These are phyloP conservation scores for Kentomonas sorsogonicus DNA, from an alignment of 208 protist genomes.

Conservation along the genomic window DNA sequence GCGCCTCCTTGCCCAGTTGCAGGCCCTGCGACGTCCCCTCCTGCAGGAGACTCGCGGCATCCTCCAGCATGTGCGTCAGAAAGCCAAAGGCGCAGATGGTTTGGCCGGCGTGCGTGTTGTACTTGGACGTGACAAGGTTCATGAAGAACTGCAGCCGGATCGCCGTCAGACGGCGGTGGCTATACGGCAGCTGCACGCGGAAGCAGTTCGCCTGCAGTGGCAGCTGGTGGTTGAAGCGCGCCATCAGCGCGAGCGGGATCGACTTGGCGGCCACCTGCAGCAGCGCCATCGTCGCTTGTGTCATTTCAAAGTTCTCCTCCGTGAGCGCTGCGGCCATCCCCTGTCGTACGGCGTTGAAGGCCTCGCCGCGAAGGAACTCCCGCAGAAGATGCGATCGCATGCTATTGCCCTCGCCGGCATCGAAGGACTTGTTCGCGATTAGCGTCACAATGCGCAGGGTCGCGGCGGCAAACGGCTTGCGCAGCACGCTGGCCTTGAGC, in stretches of 20 bases:
- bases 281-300: slow-evolving; percentile 59
- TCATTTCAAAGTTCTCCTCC: slow-evolving; percentile 34
- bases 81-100: slow-evolving; percentile 72
- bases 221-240: slow-evolving; percentile 57
- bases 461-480: slow-evolving; percentile 23
- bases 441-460: slow-evolving; percentile 45
- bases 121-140: slow-evolving; percentile 43
- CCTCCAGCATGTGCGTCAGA: slow-evolving; percentile 78
- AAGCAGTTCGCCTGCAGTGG: slow-evolving; percentile 73
- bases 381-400: slow-evolving; percentile 35
- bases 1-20: slow-evolving; percentile 30
- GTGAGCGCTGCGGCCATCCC: slow-evolving; percentile 43
- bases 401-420: slow-evolving; percentile 3
- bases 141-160: slow-evolving; percentile 60
- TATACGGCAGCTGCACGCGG: slow-evolving; percentile 69
- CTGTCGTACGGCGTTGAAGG: slow-evolving; percentile 39
- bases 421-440: slow-evolving; percentile 9
- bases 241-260: slow-evolving; percentile 60
- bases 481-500: slow-evolving; percentile 38
- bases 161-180: slow-evolving; percentile 66
- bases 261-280: slow-evolving; percentile 42
- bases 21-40: slow-evolving; percentile 66
- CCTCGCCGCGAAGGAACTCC: slow-evolving; percentile 60
- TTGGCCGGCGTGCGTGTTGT: slow-evolving; percentile 28
- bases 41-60: slow-evolving; percentile 77